Percentiles rank a stretch among this genome's conserved stretches.
phyloP scores from a whole-genome alignment of 2,329 filamentous ascomycete species.

The Diaporthe batatas region DNA sequence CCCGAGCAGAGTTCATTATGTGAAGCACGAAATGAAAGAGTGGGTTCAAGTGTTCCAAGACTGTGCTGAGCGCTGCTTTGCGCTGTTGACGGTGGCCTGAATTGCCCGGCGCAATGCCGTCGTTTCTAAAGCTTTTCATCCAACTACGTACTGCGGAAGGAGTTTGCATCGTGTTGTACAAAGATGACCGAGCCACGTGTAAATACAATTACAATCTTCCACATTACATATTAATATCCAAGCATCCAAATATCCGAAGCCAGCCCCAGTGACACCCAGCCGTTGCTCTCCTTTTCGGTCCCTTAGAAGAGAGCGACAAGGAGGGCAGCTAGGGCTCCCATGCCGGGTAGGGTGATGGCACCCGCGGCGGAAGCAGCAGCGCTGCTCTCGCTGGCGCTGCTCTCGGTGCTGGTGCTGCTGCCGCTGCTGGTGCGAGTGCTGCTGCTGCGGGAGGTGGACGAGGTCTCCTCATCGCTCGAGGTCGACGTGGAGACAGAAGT shows the following conservation, averaged over 20 bases:
- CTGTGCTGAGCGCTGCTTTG: no score
- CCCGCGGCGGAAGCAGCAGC: conserved; percentile 21
- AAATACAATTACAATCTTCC: conserved; percentile 26
- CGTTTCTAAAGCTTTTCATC: background rate
- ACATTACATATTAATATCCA: conserved; percentile 32
- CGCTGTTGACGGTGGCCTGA: background rate
- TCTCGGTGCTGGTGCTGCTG: conserved; percentile 16
- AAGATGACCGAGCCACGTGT: background rate
- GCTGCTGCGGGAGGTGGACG: conserved; percentile 14
- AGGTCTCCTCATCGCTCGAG: background rate
- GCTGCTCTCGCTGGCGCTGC: conserved; percentile 28
- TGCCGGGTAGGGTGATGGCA: conserved; percentile 16
- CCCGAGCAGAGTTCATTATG: no score
- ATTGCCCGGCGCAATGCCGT: background rate
- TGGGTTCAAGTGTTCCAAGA: background rate
- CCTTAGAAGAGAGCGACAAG: conserved; percentile 28
- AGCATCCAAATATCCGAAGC: conserved; percentile 12
- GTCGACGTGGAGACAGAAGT: background rate
- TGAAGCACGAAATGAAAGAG: no score
- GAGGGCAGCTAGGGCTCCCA: conserved; percentile 28
- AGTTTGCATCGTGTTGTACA: conserved; percentile 17
- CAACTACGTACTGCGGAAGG: background rate
- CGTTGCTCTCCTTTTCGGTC: background rate
- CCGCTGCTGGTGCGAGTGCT: conserved; percentile 19
- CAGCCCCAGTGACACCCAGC: background rate